Evolutionary conservation across 1,284 basidiomycete species (phyloP), one percentile per base, ranked within the genome.

Genomic region (Tilletia walkeri): DNA sequence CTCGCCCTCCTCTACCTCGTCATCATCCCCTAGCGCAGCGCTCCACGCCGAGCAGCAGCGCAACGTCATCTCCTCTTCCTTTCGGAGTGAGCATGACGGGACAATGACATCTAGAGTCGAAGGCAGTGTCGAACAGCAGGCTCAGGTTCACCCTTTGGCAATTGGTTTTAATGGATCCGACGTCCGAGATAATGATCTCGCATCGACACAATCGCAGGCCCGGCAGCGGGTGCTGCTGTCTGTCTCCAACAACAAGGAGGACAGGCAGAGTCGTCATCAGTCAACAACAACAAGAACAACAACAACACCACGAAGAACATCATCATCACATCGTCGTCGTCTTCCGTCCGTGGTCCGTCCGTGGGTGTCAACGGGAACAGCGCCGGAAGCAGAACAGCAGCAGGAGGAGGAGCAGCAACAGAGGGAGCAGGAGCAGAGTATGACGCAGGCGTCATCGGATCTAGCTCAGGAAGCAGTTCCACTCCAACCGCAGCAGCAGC

Each of bases 191-290:
- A 30, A 30, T 3, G 41, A 45, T 45, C 41, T 45, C 41, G 41
- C 41, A 45, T 45, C 41, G 14, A 45, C 41, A 45, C 41, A 45
- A 63, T 63, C 59, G 59, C 59, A 63, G 59, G 59, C 59, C 59
- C 59, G 59, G 59, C 59, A 63, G 59, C 59, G 59, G 59, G 59
- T 63, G 59, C 59, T 38, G 18, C 59, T 63, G 34, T 18, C 50
- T 53, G 18, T 56, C 20, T 24, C 54, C 50, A 53, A 20, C 54
- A 34, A 30, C 24, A 30, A 30, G 24, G 24, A 16, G 30, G 59
- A 53, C 50, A 53, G 20, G 14, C 24, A 56, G 54, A 56, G 54
- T 56, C 54, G 54, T 30, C 54, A 56, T 20, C 54, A 56, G 54
- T 56, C 54, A 56, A n/a, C 24, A 30, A 30, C 1, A 30, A 30